Base-by-base conservation (phyloP, 768 basidiomycete species). In the Russula emetica region DNA sequence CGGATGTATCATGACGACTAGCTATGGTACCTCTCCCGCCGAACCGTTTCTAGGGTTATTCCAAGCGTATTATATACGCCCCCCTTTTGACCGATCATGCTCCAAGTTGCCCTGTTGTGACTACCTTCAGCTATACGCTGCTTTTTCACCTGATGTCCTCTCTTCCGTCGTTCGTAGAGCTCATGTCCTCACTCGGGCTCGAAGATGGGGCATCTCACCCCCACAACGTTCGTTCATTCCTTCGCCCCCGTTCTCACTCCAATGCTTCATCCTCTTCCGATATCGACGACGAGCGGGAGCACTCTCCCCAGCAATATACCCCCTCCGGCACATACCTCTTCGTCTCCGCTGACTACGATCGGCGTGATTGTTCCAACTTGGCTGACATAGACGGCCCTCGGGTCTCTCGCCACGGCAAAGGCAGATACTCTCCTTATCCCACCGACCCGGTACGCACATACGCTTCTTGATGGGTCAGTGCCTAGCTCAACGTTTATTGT, bases 131-230 rank as follows among this genome's bases (percentile, higher is more conserved):
- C 66, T 49, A 30, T 62, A 57, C 69, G 69, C 70, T 69, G 69
- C 69, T 72, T 57, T 13, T 55, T 67, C 50, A 55, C 58, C 55
- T 26, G 70, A 90, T 87, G 86, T 78, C 86, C 72, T 75, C 88
- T 71, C 85, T 92, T 70, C 91, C 91, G 71, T 92, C 91, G 61
- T 93, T 93, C 74, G 85, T 90, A 63, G 86, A 92, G 77, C 87
- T 93, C 73, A 90, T 93, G 89, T 83, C 84, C 66, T 83, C 91
- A 64, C 79, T 93, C 69, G 91, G 88, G 67, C 79, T 92, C 74
- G 84, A 88, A 68, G 80, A 81, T 68, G 73, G 71, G 34, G 53
- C 76, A 58, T 57, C 69, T 34, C 56, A 26, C 45, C 30, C 61
- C 40, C 57, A 62, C 53, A 50, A 11, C 56, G 45, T 62, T 51